phyloP scores from a whole-genome alignment of 257 asterid genomes.

The Ilex aquifolium region DNA sequence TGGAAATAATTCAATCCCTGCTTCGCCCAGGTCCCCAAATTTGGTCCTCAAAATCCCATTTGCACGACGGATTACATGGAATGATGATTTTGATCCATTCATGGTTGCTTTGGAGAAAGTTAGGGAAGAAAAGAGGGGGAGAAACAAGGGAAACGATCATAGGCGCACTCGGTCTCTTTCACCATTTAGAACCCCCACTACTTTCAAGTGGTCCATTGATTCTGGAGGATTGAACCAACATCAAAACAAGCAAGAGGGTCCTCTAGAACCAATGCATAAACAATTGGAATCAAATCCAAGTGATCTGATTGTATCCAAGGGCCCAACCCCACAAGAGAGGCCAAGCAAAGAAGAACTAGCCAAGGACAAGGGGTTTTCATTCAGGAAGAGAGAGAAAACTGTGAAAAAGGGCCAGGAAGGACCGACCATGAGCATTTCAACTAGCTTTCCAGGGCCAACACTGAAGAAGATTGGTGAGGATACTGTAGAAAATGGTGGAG shows the following conservation, averaged over 20 bases:
- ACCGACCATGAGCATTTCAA: conserved; percentile 6
- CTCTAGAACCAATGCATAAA: conserved; percentile 13
- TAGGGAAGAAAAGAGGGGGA: conserved; percentile 47
- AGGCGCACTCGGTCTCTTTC: conserved; percentile 56
- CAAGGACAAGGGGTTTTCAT: conserved; percentile 21
- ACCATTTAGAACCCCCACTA: conserved; percentile 25
- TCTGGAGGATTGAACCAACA: background rate
- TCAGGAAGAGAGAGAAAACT: conserved; percentile 23
- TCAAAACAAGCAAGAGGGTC: background rate
- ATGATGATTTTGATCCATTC: conserved; percentile 59
- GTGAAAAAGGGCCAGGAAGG: conserved; percentile 18
- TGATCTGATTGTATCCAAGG: conserved; percentile 51
- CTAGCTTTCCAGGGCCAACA: background rate
- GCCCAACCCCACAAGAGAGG: conserved; percentile 37
- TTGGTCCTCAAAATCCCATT: conserved; percentile 42
- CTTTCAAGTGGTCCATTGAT: conserved; percentile 20
- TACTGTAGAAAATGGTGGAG: background rate
- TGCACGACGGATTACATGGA: conserved; percentile 33
- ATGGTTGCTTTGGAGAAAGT: conserved; percentile 58
- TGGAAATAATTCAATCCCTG: conserved; percentile 25
- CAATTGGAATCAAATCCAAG: conserved; percentile 14
- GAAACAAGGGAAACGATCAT: conserved; percentile 25
- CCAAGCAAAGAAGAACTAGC: conserved; percentile 16
- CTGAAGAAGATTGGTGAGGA: background rate
- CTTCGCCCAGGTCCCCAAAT: conserved; percentile 41